phyloP scores from a whole-genome alignment of 1,139 yeast genomes.

The Suhomyces yuchorum region DNA sequence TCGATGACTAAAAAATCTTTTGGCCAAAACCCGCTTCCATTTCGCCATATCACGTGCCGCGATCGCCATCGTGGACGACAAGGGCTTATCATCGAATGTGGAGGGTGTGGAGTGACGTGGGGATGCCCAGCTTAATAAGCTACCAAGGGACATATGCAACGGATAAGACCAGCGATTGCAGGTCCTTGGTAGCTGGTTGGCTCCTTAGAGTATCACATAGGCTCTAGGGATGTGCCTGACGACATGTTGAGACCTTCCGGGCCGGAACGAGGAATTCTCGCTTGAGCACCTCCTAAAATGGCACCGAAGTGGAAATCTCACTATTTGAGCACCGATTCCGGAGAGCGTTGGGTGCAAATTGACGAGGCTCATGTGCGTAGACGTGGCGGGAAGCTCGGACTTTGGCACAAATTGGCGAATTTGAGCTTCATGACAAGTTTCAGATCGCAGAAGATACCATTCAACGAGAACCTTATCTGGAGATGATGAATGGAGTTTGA shows the following conservation, averaged over 20 bases:
- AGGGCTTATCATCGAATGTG: neutral
- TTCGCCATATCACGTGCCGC: conserved; percentile 8
- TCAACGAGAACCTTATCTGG: too few relatives aligned
- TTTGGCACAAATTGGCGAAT: neutral
- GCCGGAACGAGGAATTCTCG: neutral
- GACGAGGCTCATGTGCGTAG: neutral
- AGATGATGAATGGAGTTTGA: too few relatives aligned
- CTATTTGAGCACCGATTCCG: neutral
- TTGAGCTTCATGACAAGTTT: too few relatives aligned
- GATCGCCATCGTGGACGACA: neutral
- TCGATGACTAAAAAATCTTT: conserved; percentile 2
- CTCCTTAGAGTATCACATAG: too few relatives aligned
- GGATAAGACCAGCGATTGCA: too few relatives aligned
- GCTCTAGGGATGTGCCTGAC: neutral
- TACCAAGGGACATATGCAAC: too few relatives aligned
- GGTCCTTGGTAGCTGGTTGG: too few relatives aligned
- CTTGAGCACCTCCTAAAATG: neutral
- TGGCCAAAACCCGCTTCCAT: neutral
- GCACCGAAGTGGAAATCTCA: neutral
- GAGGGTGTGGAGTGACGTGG: neutral
- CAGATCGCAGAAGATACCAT: too few relatives aligned
- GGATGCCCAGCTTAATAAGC: too few relatives aligned
- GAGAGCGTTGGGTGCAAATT: conserved; percentile 1
- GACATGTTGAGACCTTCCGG: neutral
- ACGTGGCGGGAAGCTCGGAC: neutral